These are phyloP conservation scores for Neurospora tetrasperma DNA, from an alignment of 495 filamentous ascomycete species.

Conservation along the genomic window DNA sequence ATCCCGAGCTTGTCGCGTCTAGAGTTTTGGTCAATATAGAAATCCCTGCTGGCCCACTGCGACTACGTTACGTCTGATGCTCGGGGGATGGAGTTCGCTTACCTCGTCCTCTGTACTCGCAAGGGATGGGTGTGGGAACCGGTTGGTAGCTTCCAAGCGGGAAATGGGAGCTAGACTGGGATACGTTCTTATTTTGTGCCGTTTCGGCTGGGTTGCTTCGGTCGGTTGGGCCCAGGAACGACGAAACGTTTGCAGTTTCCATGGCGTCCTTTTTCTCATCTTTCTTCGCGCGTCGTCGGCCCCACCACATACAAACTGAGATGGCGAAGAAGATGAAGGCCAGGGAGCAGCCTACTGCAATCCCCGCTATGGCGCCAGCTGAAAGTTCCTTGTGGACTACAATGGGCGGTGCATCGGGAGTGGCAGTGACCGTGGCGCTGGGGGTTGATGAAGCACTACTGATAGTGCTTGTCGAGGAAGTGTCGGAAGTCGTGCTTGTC, in stretches of 20 bases:
- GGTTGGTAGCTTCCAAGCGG: not conserved
- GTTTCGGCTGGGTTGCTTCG: not conserved
- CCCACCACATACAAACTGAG: constrained; percentile 9
- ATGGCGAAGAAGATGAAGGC: constrained; percentile 7
- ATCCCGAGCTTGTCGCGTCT: not conserved
- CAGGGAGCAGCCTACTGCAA: constrained; percentile 11
- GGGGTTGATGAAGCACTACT: not conserved
- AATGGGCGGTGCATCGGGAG: not conserved
- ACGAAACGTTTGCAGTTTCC: not conserved
- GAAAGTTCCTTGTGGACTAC: constrained; percentile 2
- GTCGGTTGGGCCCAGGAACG: not conserved
- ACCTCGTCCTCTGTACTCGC: not conserved
- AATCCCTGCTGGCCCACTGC: not conserved
- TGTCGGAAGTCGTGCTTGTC: not conserved
- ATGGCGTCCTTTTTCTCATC: constrained; percentile 1
- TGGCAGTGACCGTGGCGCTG: not conserved
- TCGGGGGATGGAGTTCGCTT: not conserved
- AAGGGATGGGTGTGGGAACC: not conserved
- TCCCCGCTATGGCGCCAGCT: constrained; percentile 10
- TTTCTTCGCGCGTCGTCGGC: constrained; percentile 3
- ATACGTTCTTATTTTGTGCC: not conserved
- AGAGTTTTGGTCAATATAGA: not conserved
- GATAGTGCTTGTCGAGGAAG: not conserved
- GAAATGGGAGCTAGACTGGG: not conserved
- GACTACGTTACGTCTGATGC: not conserved